Base-by-base conservation (phyloP, 306 rosid species). In the Cucumis hystrix region DNA sequence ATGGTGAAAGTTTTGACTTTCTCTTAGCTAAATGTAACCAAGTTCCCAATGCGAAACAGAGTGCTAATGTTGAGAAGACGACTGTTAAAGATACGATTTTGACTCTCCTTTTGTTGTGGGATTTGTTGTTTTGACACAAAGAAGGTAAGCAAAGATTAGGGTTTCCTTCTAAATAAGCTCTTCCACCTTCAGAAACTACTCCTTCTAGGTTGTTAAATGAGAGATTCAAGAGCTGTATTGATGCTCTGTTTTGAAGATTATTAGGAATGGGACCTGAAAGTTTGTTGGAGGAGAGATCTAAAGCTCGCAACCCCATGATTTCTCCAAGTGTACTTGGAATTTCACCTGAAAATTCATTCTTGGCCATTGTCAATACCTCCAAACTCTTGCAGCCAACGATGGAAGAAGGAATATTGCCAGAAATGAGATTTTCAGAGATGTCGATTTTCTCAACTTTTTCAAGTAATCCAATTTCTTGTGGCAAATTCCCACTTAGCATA, bases 231-330 rank as follows among this genome's bases (percentile, higher is more conserved):
- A 61, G 73, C 21, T 33, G 49, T 25, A 92, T 89, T 68, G n/a
- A 87, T 1, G 23, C 62, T 15, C 89, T 80, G 1, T 81, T 71
- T 84, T 84, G 84, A 47, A 88, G 92, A 69, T 80, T 87, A 47
- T 17, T 2, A 72, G 97, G 97, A 81, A 92, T 88, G 52, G 84
- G 58, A 33, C 96, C 96, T 13, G 88, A 82, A 65, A 92, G 91
- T 79, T 81, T 87, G 90, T 90, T 92, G 54, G 90, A 87, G 66
- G 96, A 92, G 1, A 92, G 84, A 59, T 92, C 97, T 79, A 92
- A 78, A 74, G 75, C 77, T 76, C 78, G 92, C 51, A 92, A 83
- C 20, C 86, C 93, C 88, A 45, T 87, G 35, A 92, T 3, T 5
- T 89, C 82, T 45, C 83, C 90, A 54, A 92, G 40, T 76, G 28